These are phyloP conservation scores for Arachis monticola DNA, from an alignment of 331 rosid genomes.

Conservation along the genomic window DNA sequence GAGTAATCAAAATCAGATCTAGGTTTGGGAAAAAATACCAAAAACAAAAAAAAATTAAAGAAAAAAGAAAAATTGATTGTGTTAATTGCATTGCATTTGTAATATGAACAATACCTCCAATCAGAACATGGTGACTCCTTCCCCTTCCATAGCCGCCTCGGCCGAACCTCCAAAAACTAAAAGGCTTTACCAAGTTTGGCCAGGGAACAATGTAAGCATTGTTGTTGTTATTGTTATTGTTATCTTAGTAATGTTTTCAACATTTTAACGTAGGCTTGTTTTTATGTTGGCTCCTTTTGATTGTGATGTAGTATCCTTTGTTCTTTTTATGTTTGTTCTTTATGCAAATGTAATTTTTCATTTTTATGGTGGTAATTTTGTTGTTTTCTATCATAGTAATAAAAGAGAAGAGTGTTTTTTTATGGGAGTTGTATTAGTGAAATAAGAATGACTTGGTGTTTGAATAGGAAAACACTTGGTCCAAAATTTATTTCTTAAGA, in stretches of 20 bases:
- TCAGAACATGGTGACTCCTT: slow-evolving; percentile 51
- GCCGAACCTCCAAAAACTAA: slow-evolving; percentile 35
- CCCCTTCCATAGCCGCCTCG: slow-evolving; percentile 46
- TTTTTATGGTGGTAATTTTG: background rate
- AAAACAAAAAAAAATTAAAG: too few relatives aligned
- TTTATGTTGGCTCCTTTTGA: background rate
- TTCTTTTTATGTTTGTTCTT: too few relatives aligned
- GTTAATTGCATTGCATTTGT: background rate
- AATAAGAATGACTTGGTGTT: slow-evolving; percentile 18
- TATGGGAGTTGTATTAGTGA: background rate
- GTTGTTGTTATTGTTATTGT: background rate
- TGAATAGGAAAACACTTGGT: background rate
- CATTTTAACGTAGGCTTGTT: background rate
- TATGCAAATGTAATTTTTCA: background rate
- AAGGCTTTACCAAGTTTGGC: slow-evolving; percentile 81
- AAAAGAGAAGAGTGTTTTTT: background rate
- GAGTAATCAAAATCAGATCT: background rate
- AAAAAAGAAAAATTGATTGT: too few relatives aligned
- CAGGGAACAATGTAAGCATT: slow-evolving; percentile 78
- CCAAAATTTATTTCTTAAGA: too few relatives aligned
- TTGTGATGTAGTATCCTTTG: too few relatives aligned
- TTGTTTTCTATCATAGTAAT: background rate
- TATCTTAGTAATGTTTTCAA: too few relatives aligned
- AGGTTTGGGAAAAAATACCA: too few relatives aligned
- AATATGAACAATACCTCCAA: slow-evolving; percentile 30